These are phyloP conservation scores for Dioszegia aurantiaca DNA, from an alignment of 768 basidiomycete species.

Conservation along the genomic window DNA sequence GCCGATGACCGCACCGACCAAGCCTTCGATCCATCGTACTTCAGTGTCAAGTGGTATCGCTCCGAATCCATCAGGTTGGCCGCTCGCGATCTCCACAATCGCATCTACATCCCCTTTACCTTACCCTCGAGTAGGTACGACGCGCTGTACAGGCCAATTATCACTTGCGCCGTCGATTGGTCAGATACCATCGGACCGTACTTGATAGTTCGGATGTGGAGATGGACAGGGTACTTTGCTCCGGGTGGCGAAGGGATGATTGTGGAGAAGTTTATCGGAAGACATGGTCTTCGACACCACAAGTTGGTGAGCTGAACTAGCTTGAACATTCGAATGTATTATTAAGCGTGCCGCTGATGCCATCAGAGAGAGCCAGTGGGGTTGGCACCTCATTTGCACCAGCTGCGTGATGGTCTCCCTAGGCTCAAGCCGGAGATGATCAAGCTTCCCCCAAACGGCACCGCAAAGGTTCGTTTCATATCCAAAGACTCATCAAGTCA, in stretches of 20 bases:
- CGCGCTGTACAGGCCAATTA: not conserved
- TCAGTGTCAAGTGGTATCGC: not conserved
- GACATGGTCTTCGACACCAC: not conserved
- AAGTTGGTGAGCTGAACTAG: not conserved
- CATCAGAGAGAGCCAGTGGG: not conserved
- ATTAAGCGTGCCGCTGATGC: slow-evolving; percentile 1
- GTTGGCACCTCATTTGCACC: not conserved
- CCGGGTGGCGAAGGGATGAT: slow-evolving; percentile 3
- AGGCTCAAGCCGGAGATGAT: not conserved
- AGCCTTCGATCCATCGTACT: not conserved
- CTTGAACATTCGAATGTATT: too few relatives aligned
- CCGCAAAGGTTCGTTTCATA: slow-evolving; percentile 1
- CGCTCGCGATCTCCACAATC: not conserved
- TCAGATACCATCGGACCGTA: not conserved
- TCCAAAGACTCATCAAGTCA: not conserved
- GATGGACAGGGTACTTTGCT: slow-evolving; percentile 10
- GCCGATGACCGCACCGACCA: not conserved
- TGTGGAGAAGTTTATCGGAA: not conserved
- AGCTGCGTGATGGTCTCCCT: not conserved
- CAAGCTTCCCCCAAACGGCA: slow-evolving; percentile 1
- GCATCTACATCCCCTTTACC: slow-evolving; percentile 2
- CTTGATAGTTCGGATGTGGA: slow-evolving; percentile 5
- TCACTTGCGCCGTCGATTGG: slow-evolving; percentile 7
- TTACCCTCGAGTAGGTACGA: not conserved
- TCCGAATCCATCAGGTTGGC: slow-evolving; percentile 1